Conservation (phyloP, 2,329 filamentous ascomycete genomes). For the Hypoxylon sp. region DNA sequence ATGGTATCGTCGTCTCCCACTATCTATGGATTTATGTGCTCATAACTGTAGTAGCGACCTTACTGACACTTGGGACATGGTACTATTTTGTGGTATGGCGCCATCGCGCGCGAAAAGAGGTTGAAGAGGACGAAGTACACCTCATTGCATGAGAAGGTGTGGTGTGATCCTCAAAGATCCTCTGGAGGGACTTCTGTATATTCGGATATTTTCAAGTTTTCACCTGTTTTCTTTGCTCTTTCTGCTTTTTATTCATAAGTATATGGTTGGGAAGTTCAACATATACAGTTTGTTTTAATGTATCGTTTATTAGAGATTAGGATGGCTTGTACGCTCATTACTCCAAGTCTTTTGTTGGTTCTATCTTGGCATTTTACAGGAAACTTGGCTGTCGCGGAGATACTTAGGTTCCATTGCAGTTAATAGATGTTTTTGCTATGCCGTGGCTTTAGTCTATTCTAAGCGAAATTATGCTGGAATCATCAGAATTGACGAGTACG, state of each 20-base stretch:
- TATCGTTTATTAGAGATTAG: background rate
- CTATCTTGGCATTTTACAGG: background rate
- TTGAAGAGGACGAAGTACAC: background rate
- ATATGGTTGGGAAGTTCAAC: background rate
- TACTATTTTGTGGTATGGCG: slow-evolving; percentile 26
- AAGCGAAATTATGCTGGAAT: background rate
- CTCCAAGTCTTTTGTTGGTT: background rate
- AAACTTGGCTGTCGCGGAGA: background rate
- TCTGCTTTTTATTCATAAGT: background rate
- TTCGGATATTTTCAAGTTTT: background rate
- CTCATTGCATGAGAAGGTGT: background rate
- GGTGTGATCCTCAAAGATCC: background rate
- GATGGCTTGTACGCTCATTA: background rate
- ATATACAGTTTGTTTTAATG: background rate
- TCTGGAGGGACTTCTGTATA: background rate
- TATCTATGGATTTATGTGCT: slow-evolving; percentile 49
- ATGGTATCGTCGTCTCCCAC: slow-evolving; percentile 32
- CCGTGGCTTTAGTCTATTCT: background rate
- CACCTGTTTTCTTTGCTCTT: background rate
- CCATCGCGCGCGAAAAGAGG: background rate
- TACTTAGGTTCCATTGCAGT: background rate
- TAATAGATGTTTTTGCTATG: slow-evolving; percentile 1
- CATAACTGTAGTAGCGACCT: slow-evolving; percentile 23
- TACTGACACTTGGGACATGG: slow-evolving; percentile 35
- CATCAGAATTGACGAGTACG: background rate